These are phyloP conservation scores for Aureobasidium sp. DNA, from an alignment of 2,329 filamentous ascomycete species.

Conservation along the genomic window DNA sequence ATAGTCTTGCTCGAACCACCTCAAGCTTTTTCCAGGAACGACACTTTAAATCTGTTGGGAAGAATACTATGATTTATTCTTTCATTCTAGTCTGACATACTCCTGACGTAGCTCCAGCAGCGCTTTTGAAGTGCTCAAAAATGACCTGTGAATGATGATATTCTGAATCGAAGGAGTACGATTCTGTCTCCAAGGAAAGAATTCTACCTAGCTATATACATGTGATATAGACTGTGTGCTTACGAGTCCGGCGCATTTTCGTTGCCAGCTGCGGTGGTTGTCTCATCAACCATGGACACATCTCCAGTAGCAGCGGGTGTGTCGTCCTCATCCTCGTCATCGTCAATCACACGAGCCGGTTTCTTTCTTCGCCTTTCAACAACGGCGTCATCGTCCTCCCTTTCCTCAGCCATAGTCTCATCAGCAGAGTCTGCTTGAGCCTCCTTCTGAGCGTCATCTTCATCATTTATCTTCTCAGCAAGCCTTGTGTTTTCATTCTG, in stretches of 20 bases:
- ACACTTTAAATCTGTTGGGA: background rate
- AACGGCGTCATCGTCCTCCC: conserved; percentile 18
- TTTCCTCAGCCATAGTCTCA: conserved; percentile 17
- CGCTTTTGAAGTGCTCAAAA: background rate
- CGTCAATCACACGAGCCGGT: conserved; percentile 27
- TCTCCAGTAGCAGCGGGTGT: conserved; percentile 17
- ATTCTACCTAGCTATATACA: no score
- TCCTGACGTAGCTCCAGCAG: background rate
- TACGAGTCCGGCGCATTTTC: conserved; percentile 15
- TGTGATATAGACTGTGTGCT: no score
- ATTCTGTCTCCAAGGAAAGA: no score
- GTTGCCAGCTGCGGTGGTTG: conserved; percentile 15
- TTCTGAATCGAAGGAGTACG: background rate
- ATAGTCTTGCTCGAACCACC: background rate
- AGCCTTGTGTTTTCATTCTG: conserved; percentile 22
- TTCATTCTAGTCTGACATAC: background rate
- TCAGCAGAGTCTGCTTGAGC: conserved; percentile 18
- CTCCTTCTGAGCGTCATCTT: conserved; percentile 26
- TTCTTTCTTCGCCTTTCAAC: conserved; percentile 24
- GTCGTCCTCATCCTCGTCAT: conserved; percentile 27
- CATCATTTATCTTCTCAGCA: conserved; percentile 22
- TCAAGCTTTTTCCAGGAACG: background rate
- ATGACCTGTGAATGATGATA: background rate
- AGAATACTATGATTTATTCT: background rate
- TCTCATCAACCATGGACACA: conserved; percentile 18